phyloP scores from a whole-genome alignment of 2,329 filamentous ascomycete species.

The Coniochaeta sp. region DNA sequence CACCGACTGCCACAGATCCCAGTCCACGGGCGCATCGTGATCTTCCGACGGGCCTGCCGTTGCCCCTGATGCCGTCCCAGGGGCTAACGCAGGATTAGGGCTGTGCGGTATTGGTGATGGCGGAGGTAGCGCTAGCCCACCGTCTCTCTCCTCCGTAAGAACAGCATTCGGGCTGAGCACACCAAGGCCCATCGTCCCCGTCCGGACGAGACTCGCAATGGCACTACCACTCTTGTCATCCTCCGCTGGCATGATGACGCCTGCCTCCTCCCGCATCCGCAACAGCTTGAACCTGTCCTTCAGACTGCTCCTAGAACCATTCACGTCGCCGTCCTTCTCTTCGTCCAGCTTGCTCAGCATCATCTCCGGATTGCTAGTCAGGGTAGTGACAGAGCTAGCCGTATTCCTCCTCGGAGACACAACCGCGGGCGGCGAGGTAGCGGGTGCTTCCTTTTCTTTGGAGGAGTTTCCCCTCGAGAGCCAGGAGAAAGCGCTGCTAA shows the following conservation, averaged over 20 bases:
- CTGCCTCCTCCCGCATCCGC: constrained; percentile 66
- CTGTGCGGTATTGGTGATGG: constrained; percentile 51
- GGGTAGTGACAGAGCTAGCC: constrained; percentile 69
- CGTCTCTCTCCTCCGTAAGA: constrained; percentile 18
- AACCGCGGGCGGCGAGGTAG: constrained; percentile 46
- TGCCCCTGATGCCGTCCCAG: constrained; percentile 79
- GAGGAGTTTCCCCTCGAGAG: constrained; percentile 60
- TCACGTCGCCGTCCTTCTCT: constrained; percentile 46
- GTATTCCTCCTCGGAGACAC: constrained; percentile 62
- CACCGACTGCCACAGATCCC: constrained; percentile 95
- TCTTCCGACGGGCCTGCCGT: constrained; percentile 67
- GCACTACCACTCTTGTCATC: constrained; percentile 38
- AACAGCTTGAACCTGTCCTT: constrained; percentile 75
- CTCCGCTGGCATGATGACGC: constrained; percentile 45
- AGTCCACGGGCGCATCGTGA: constrained; percentile 76
- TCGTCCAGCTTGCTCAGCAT: constrained; percentile 73
- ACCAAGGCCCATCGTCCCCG: constrained; percentile 8
- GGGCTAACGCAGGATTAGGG: constrained; percentile 65
- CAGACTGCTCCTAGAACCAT: constrained; percentile 54
- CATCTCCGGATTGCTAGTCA: constrained; percentile 76
- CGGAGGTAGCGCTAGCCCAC: constrained; percentile 17
- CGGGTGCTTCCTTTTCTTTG: constrained; percentile 50
- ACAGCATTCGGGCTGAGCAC: constrained; percentile 7
- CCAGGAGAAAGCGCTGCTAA: constrained; percentile 85
- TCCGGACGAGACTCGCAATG: constrained; percentile 19